Evolutionary conservation across 2,329 filamentous ascomycete genomes (phyloP).

Genomic region (Magnaporthales sp.): DNA sequence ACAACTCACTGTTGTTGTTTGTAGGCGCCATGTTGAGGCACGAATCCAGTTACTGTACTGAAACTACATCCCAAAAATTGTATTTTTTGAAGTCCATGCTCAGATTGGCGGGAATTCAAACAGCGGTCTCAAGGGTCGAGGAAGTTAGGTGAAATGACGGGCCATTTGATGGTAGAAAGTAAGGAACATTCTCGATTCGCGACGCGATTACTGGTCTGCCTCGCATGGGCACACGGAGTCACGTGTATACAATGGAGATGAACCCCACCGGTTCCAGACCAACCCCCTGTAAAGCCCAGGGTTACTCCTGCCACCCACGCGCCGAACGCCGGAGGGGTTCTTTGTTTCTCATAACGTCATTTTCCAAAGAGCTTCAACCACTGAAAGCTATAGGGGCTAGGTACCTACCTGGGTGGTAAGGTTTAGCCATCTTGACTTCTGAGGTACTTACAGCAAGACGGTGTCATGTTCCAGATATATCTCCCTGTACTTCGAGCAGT

Average conservation of each 20-base stretch:
- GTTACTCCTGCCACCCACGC: neutral
- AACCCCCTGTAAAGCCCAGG: neutral
- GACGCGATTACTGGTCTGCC: neutral
- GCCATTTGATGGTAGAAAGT: neutral
- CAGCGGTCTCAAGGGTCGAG: neutral
- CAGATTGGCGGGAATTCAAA: neutral
- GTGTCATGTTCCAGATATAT: neutral
- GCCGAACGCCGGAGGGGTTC: neutral
- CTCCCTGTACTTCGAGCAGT: neutral
- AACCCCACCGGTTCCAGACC: neutral
- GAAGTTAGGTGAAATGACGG: neutral
- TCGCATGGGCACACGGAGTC: slow-evolving; percentile 1
- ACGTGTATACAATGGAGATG: neutral
- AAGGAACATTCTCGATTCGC: neutral
- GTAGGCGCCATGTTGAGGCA: neutral
- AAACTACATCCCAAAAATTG: neutral
- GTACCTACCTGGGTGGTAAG: neutral
- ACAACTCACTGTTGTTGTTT: neutral
- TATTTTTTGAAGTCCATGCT: neutral
- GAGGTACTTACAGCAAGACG: neutral
- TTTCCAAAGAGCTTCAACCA: neutral
- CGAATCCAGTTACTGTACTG: neutral
- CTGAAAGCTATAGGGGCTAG: neutral
- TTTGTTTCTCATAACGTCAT: neutral
- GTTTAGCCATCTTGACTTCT: neutral